Base-by-base conservation (phyloP, 176 grass and related monocot genomes). In the Oryza coarctata region DNA sequence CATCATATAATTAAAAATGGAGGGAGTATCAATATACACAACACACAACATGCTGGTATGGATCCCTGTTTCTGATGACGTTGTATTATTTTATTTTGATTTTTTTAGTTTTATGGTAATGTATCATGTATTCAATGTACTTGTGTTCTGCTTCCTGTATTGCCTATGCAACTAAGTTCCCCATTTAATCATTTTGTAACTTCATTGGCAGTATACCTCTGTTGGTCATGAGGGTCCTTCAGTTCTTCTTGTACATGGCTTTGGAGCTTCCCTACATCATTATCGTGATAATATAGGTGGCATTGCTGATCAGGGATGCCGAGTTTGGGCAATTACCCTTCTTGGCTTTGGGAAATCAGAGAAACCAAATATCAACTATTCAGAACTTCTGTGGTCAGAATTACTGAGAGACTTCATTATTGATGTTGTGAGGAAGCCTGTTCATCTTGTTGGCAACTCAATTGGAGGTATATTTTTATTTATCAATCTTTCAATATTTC, bases 391-490 rank as follows among this genome's bases (percentile, higher is more conserved):
- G n/a, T 98, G 95, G 95, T 91, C 92, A 69, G 95, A 98, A 35
- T 86, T 98, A 60, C 27, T 95, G 23, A 91, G 92, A 63, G 92
- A 98, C 75, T 98, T 95, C 40, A 88, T 93, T 82, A 41, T 86
- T 35, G 87, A 98, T 86, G 85, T 98, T 81, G 88, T 98, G 52
- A 83, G 67, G 68, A 88, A 95, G 35, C 90, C 95, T 41, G 87
- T 85, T 66, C 95, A 95, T 91, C 78, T 98, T 82, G 92, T 95
- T 82, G 95, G 95, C 63, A 98, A 98, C 82, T 98, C 95, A 45
- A 88, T 95, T 82, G 95, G 95, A 86, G 95, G 95, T 97, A 88
- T 71, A 71, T 79, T 47, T 62, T 74, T 58, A 57, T 40, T 31
- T 88, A 75, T 78, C 75, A 39, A 47, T 68, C 40, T 70, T 76